Percentiles rank a stretch among this genome's conserved stretches.
Evolutionary conservation across 2,329 filamentous ascomycete genomes (phyloP).

Genomic region (Colletotrichum sojae): DNA sequence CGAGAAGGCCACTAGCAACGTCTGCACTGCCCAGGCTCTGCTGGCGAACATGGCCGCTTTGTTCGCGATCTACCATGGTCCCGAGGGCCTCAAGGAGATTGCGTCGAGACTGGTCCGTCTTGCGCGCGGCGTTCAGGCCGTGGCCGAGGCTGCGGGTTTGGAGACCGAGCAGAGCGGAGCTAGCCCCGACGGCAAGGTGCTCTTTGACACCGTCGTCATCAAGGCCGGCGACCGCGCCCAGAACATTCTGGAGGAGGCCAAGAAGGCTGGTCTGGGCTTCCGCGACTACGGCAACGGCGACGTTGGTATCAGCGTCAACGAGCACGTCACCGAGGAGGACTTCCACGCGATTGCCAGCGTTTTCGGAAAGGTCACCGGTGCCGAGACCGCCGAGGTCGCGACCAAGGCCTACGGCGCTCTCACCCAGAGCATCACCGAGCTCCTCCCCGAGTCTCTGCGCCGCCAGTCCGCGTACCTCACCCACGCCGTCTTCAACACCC

Average conservation of each 20-base stretch:
- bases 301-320: constrained; percentile 84
- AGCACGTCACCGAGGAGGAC: constrained; percentile 66
- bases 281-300: constrained; percentile 72
- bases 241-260: constrained; percentile 64
- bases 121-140: constrained; percentile 77
- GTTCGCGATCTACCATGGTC: constrained; percentile 95
- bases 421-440: constrained; percentile 51
- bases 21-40: constrained; percentile 94
- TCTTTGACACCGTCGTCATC: constrained; percentile 88
- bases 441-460: constrained; percentile 72
- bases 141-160: constrained; percentile 74
- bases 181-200: constrained; percentile 67
- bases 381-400: constrained; percentile 58
- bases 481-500: constrained; percentile 93
- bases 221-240: constrained; percentile 66
- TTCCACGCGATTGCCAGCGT: constrained; percentile 63
- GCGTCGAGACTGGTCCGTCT: constrained; percentile 82
- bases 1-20: constrained; percentile 97
- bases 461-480: constrained; percentile 84
- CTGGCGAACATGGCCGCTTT: constrained; percentile 96
- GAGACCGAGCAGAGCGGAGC: constrained; percentile 72
- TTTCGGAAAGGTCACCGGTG: constrained; percentile 47
- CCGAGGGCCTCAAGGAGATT: constrained; percentile 84
- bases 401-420: constrained; percentile 52
- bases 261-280: constrained; percentile 70